phyloP scores from a whole-genome alignment of 345 rosid species.

The Lepidium africanum region DNA sequence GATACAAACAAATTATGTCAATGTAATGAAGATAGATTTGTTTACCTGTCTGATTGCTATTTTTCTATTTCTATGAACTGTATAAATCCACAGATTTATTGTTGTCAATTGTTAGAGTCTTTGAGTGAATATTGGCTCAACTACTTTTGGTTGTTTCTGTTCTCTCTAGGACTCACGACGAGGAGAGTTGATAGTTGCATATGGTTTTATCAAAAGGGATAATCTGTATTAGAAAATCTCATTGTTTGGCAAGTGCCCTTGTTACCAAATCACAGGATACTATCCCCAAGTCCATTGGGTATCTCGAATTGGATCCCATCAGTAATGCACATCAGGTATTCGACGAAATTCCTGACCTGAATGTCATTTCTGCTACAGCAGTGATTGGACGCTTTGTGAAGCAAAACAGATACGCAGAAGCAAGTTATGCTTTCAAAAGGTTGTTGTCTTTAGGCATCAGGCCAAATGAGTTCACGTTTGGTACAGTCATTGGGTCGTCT shows the following conservation, averaged over 20 bases:
- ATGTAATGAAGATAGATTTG: no score
- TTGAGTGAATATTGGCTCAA: background rate
- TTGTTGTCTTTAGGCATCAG: constrained; percentile 42
- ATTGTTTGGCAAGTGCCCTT: background rate
- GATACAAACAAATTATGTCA: no score
- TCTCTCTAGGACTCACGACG: background rate
- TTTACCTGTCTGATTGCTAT: background rate
- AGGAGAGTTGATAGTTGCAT: background rate
- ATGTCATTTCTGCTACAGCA: constrained; percentile 53
- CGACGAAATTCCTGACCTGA: constrained; percentile 44
- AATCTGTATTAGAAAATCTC: background rate
- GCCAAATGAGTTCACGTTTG: constrained; percentile 73
- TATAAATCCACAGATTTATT: background rate
- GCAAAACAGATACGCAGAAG: constrained; percentile 39
- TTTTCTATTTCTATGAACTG: background rate
- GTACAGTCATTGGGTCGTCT: constrained; percentile 52
- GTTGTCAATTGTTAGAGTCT: background rate
- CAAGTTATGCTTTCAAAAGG: constrained; percentile 39
- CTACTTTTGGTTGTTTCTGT: background rate
- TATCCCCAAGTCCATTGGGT: background rate
- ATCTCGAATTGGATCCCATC: background rate
- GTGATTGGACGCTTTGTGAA: constrained; percentile 42
- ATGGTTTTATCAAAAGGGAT: constrained; percentile 15
- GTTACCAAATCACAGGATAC: constrained; percentile 5
- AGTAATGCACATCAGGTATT: constrained; percentile 32